Evolutionary conservation across 768 basidiomycete species (phyloP), one percentile per base, ranked within the genome.

Genomic region (Pleurotus giganteus): DNA sequence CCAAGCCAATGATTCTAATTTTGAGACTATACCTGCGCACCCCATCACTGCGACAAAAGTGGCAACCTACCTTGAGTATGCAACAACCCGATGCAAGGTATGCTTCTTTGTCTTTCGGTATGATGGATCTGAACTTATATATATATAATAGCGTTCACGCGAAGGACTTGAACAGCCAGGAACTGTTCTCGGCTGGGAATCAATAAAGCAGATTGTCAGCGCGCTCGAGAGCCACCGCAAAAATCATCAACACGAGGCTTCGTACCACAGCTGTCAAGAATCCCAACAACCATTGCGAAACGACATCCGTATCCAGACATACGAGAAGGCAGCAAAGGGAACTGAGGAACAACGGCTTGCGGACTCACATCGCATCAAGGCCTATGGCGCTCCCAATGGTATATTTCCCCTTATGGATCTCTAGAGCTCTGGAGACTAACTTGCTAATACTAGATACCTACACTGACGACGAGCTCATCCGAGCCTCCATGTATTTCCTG

Each of bases 31-130:
- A 34, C 59, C 62, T 4, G 54, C 65, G 1, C 62, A 69, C 34
- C 71, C 69, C 0, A 65, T 73, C 44, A 66, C 63, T 0, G 63
- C 60, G 0, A 59, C 59, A 1, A 73, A 73, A 34, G 72, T 65
- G 1, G 61, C 63, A 0, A 19, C 65, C 4, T 74, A 69, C 51
- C 64, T 73, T 8, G 32, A 66, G 12, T 59, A 70, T 52, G 67
- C 70, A 43, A 60, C 61, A 7, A 65, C 61, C 0, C 61, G 63
- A 2, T 42, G 55, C 19, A 71, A 71, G 66, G 71, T 72, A 50
- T 37, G 34, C 12, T 50, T 53, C 41, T 47, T 32, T 13, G 32
- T 44, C 11, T 3, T 34, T 24, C 2, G 11, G 53, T 41, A 11
- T 47, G 9, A 19, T 23, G 54, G 28, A 23, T 42, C 46, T 53